phyloP scores from a whole-genome alignment of 1,284 basidiomycete species.

The Violaceomyces palustris region DNA sequence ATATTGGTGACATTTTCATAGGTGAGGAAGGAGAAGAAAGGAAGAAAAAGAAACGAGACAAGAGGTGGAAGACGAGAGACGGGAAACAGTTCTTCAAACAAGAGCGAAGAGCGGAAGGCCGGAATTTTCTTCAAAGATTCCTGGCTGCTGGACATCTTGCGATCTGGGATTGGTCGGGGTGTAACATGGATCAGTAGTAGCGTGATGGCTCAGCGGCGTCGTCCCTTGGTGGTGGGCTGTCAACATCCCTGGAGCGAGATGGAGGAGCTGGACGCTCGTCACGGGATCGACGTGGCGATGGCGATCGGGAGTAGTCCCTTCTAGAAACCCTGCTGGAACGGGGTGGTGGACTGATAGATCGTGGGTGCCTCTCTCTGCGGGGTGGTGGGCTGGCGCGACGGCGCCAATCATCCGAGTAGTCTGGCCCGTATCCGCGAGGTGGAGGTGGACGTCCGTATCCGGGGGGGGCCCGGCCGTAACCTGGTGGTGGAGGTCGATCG shows the following conservation, averaged over 20 bases:
- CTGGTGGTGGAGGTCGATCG: conserved; percentile 1
- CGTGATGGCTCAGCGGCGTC: conserved; percentile 25
- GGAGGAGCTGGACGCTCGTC: conserved; percentile 20
- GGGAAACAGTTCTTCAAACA: too few species aligned
- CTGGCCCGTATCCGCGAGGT: conserved; percentile 5
- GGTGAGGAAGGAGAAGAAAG: too few species aligned
- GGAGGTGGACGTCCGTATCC: not conserved
- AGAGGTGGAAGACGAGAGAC: too few species aligned
- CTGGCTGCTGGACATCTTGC: too few species aligned
- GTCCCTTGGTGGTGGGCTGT: conserved; percentile 29
- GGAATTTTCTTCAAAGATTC: too few species aligned
- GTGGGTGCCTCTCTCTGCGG: conserved; percentile 17
- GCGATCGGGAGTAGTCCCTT: not conserved
- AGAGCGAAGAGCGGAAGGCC: too few species aligned
- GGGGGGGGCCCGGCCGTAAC: conserved; percentile 7
- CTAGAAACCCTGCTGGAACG: conserved; percentile 3
- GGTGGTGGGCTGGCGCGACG: conserved; percentile 24
- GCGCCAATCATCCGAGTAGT: conserved; percentile 35
- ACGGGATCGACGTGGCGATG: conserved; percentile 7
- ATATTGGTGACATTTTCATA: too few species aligned
- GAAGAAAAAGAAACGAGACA: too few species aligned
- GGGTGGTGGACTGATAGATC: conserved; percentile 21
- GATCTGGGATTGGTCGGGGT: too few species aligned
- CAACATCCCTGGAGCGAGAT: conserved; percentile 18
- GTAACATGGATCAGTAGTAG: too few species aligned